Evolutionary conservation across 257 asterid species (phyloP).

Genomic region (Jacaranda mimosifolia): DNA sequence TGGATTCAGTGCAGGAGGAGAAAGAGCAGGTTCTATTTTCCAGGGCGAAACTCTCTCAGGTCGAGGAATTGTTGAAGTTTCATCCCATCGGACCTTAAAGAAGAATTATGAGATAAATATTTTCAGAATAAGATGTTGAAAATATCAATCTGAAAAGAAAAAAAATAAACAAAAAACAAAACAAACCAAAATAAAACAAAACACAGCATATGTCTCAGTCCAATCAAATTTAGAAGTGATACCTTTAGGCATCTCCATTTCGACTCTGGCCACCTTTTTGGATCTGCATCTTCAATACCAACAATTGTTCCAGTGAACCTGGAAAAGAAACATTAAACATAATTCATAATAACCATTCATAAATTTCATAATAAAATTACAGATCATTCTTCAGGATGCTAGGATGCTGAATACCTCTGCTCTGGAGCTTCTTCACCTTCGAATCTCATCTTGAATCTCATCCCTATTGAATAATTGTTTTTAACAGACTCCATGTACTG

Average conservation of each 20-base stretch:
- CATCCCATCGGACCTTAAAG: slow-evolving; percentile 95
- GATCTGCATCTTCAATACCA: slow-evolving; percentile 84
- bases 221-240: slow-evolving; percentile 16
- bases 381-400: slow-evolving; percentile 23
- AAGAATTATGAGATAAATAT: slow-evolving; percentile 18
- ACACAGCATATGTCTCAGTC: background rate
- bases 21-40: slow-evolving; percentile 90
- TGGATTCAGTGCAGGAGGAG: slow-evolving; percentile 89
- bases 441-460: slow-evolving; percentile 97
- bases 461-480: slow-evolving; percentile 83
- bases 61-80: slow-evolving; percentile 79
- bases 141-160: background rate
- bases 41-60: slow-evolving; percentile 98
- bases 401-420: slow-evolving; percentile 69
- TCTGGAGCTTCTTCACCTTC: slow-evolving; percentile 99
- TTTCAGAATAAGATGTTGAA: slow-evolving; percentile 26
- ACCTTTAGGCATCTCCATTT: slow-evolving; percentile 99
- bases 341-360: background rate
- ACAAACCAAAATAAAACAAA: background rate
- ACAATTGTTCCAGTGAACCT: slow-evolving; percentile 96
- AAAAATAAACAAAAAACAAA: background rate
- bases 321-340: slow-evolving; percentile 23
- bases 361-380: slow-evolving; percentile 17
- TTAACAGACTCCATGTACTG: slow-evolving; percentile 82
- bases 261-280: slow-evolving; percentile 79